Evolutionary conservation across 2,329 filamentous ascomycete species (phyloP).

Genomic region (Fusarium verrucosum): DNA sequence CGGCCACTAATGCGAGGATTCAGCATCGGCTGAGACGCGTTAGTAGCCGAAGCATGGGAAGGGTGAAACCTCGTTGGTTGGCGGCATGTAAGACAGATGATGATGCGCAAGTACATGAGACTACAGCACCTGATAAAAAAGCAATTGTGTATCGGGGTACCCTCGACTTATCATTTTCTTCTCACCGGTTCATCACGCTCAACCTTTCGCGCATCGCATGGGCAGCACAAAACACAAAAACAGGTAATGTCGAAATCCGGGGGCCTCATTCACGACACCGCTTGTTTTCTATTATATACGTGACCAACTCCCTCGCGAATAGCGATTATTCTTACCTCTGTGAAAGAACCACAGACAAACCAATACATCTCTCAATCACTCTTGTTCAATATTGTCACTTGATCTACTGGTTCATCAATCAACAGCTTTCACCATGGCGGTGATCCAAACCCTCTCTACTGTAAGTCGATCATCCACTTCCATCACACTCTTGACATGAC

Average conservation of each 20-base stretch:
- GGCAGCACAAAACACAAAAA: neutral
- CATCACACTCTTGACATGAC: neutral
- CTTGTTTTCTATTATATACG: neutral
- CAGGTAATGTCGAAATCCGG: neutral
- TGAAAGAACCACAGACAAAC: neutral
- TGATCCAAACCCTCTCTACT: neutral
- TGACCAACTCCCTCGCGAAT: neutral
- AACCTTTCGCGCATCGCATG: neutral
- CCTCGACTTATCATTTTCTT: neutral
- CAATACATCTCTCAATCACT: neutral
- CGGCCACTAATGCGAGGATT: neutral
- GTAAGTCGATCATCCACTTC: neutral
- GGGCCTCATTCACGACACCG: neutral
- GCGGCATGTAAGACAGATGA: neutral
- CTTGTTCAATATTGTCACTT: neutral
- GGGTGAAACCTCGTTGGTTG: neutral
- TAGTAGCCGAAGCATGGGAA: slow-evolving; percentile 1
- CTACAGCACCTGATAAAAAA: neutral
- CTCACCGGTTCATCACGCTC: neutral
- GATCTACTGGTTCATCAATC: neutral
- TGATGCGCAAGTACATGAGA: neutral
- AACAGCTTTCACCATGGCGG: neutral
- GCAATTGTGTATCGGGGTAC: neutral
- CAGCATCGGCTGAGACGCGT: slow-evolving; percentile 1
- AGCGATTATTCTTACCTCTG: too few species aligned